Evolutionary conservation across 495 filamentous ascomycete species (phyloP).

Genomic region (Astrothelium macrocarpum): DNA sequence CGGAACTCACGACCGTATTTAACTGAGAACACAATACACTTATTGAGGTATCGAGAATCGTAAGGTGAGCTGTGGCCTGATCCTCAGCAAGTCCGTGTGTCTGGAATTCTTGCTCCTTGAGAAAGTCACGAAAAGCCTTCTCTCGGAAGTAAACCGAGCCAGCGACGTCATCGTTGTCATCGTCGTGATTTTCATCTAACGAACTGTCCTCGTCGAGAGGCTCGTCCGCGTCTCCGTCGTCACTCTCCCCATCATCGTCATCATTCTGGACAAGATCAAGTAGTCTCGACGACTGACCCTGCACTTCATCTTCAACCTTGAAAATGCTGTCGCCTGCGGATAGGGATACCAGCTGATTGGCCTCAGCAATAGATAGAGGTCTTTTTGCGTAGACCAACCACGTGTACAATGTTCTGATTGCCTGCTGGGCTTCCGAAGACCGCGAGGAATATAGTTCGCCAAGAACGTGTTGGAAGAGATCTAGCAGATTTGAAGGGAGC

Average conservation of each 20-base stretch:
- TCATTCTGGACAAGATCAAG: neutral
- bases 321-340: neutral
- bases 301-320: neutral
- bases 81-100: neutral
- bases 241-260: neutral
- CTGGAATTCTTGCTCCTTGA: constrained; percentile 1
- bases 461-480: neutral
- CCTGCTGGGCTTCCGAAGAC: neutral
- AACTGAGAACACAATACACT: neutral
- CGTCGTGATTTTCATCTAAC: neutral
- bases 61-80: neutral
- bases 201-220: neutral
- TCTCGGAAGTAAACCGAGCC: constrained; percentile 2
- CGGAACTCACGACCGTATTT: neutral
- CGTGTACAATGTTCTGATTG: constrained; percentile 1
- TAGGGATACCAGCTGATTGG: neutral
- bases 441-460: neutral
- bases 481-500: neutral
- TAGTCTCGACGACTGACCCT: constrained; percentile 3
- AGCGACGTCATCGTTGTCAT: neutral
- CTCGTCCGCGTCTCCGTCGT: neutral
- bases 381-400: neutral
- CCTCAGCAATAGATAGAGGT: neutral
- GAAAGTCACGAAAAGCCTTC: constrained; percentile 3
- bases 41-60: constrained; percentile 1